phyloP scores from a whole-genome alignment of 257 asterid genomes.

The Thymus quinquecostatus region DNA sequence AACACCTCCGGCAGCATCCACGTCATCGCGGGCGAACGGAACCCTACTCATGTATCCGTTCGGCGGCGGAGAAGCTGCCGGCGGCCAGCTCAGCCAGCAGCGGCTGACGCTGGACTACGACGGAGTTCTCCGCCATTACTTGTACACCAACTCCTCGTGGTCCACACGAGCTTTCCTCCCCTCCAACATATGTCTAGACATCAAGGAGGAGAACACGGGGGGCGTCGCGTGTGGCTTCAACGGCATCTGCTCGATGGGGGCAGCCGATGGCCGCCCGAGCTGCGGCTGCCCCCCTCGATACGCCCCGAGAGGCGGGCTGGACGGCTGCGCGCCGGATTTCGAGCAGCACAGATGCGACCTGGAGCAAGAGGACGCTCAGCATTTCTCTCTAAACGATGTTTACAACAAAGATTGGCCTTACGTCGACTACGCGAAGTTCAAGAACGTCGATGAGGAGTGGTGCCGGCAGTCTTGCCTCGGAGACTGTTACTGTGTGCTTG shows the following conservation, averaged over 20 bases:
- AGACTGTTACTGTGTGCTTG: background rate
- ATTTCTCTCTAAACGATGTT: background rate
- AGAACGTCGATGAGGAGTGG: background rate
- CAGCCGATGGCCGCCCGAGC: background rate
- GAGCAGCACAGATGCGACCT: background rate
- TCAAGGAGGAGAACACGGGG: background rate
- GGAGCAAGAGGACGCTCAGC: background rate
- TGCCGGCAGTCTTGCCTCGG: background rate
- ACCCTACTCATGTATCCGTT: slow-evolving; percentile 9
- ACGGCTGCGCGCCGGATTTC: background rate
- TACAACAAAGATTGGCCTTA: background rate
- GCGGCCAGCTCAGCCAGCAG: slow-evolving; percentile 12
- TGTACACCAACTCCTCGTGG: background rate
- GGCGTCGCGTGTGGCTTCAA: background rate
- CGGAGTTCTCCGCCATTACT: background rate
- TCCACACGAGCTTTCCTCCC: background rate
- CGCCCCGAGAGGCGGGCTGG: background rate
- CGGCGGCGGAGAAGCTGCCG: background rate
- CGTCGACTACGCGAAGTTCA: background rate
- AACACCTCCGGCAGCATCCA: slow-evolving; percentile 38
- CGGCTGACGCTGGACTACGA: slow-evolving; percentile 35
- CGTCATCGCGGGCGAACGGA: slow-evolving; percentile 29
- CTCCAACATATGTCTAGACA: background rate
- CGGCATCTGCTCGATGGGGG: background rate
- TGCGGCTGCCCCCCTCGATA: background rate